These are phyloP conservation scores for Colletotrichum coccodes DNA, from an alignment of 2,329 filamentous ascomycete species.

Conservation along the genomic window DNA sequence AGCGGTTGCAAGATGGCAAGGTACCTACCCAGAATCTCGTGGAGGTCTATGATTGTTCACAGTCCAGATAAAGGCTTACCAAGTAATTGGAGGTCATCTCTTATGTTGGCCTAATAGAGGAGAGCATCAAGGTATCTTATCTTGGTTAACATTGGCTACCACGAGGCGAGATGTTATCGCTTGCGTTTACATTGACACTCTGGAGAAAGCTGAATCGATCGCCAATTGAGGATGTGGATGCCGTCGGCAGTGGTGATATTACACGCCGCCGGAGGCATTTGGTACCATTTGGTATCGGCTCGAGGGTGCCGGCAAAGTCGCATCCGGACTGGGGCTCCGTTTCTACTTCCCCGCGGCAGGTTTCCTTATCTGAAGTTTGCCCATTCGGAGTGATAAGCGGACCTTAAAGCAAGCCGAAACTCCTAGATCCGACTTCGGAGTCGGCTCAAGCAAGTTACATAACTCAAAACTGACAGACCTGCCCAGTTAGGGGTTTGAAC, in stretches of 20 bases:
- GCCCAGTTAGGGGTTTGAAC: neutral
- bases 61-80: too few relatives aligned
- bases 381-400: neutral
- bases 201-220: too few relatives aligned
- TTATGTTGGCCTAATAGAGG: too few relatives aligned
- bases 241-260: neutral
- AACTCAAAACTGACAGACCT: slow-evolving; percentile 6
- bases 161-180: too few relatives aligned
- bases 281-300: neutral
- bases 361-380: neutral
- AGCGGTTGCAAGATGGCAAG: too few relatives aligned
- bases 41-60: too few relatives aligned
- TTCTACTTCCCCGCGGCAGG: neutral
- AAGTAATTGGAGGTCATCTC: too few relatives aligned
- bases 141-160: too few relatives aligned
- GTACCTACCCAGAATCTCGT: too few relatives aligned
- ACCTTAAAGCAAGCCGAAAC: neutral
- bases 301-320: neutral
- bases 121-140: too few relatives aligned
- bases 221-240: neutral
- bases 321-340: neutral
- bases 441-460: neutral
- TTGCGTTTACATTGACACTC: too few relatives aligned
- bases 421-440: slow-evolving; percentile 11
- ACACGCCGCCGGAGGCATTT: neutral